Evolutionary conservation across 23 red algal genomes (phyloP), one percentile per base, ranked within the genome.

Genomic region (Gracilaria vermiculophylla): DNA sequence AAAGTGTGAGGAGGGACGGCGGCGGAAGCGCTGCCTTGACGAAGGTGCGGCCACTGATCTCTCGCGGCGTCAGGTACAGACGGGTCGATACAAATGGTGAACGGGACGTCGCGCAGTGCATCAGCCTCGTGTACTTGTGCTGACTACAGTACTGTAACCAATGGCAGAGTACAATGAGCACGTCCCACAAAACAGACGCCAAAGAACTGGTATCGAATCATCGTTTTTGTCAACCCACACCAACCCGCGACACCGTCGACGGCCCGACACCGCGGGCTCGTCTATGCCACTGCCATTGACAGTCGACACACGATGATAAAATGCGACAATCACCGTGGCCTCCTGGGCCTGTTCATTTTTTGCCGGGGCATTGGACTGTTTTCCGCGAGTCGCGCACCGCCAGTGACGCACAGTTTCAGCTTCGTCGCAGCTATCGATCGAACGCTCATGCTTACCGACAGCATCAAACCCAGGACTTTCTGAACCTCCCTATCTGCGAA

Each of bases 1-100:
- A 29, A 27, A 40, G 36, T 41, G 67, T 47, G 42, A 25, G 15
- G 20, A 73, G 28, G 19, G 24, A 73, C 10, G 36, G 25, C 44
- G 42, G 19, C 36, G 9, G 40, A 47, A 12, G 12, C 5, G 12
- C 43, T 12, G 43, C 43, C 43, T 47, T 23, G 23, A 73, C 3
- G 37, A n/a, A 17, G 40, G 37, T 1, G 7, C 19, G 67, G n/a
- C 42, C 37, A 40, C 67, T 37, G 67, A 47, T 73, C 67, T 73
- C n/a, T 47, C 6, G 67, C 20, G 67, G 67, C 47, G 67, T 73
- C 67, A 73, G 67, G 67, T 73, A 28, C 37, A n/a, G n/a, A n/a
- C n/a, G n/a, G n/a, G n/a, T n/a, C n/a, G n/a, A n/a, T n/a, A n/a
- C n/a, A 25, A 28, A 42, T 73, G 58, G 58, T 64, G 29, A 64